Percentiles rank a stretch among this genome's conserved stretches.
These are phyloP conservation scores for Coemansia sp. DNA, from an alignment of 192 early-diverging fungal genomes.

Conservation along the genomic window DNA sequence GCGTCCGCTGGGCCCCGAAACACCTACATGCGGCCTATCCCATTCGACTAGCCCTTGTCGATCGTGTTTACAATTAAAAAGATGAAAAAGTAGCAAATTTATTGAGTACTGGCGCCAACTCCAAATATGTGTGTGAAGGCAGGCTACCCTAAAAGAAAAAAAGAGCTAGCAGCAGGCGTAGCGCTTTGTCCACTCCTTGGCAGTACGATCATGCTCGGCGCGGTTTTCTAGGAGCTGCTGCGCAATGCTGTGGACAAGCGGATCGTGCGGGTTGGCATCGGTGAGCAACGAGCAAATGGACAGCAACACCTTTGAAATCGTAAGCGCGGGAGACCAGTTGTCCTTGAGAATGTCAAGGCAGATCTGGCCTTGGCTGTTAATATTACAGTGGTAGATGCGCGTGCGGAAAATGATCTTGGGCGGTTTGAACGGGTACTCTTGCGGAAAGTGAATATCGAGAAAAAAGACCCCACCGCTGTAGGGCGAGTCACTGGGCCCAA, in stretches of 20 bases:
- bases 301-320: slow-evolving; percentile 95
- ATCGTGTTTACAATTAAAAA: background rate
- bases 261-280: slow-evolving; percentile 97
- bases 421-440: slow-evolving; percentile 97
- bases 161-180: background rate
- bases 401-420: slow-evolving; percentile 98
- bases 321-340: slow-evolving; percentile 98
- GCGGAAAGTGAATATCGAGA: slow-evolving; percentile 95
- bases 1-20: slow-evolving; percentile 17
- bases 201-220: slow-evolving; percentile 79
- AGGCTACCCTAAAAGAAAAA: background rate
- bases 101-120: background rate
- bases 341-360: slow-evolving; percentile 98
- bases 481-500: slow-evolving; percentile 94
- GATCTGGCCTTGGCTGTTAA: slow-evolving; percentile 97
- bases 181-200: slow-evolving; percentile 84
- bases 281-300: slow-evolving; percentile 97
- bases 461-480: slow-evolving; percentile 95
- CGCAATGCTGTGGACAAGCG: slow-evolving; percentile 96
- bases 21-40: slow-evolving; percentile 41
- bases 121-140: background rate
- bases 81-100: background rate
- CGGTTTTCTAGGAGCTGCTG: slow-evolving; percentile 96
- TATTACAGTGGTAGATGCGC: slow-evolving; percentile 97
- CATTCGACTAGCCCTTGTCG: slow-evolving; percentile 38